Percentiles rank a stretch among this genome's conserved stretches.
Conservation (phyloP, 2,329 filamentous ascomycete species). For the Lachnellula suecica region DNA sequence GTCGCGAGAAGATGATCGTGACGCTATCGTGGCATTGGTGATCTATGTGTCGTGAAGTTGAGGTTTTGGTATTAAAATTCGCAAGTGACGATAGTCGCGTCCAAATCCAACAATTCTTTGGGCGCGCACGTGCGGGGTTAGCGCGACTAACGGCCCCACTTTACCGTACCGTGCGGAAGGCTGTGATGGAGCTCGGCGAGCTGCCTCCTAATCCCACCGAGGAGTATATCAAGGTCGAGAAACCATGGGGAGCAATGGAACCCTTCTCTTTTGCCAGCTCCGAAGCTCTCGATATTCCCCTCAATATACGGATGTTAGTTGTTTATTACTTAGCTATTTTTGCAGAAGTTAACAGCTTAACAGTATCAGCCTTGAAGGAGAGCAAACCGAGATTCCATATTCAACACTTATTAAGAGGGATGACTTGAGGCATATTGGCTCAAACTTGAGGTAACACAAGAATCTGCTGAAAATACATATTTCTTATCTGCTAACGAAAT, state of each 20-base stretch:
- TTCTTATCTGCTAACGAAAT: constrained; percentile 24
- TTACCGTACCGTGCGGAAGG: not conserved
- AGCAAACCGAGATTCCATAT: constrained; percentile 70
- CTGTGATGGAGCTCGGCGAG: not conserved
- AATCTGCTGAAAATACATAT: not conserved
- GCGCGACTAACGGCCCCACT: too few species aligned
- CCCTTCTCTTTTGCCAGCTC: constrained; percentile 94
- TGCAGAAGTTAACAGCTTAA: constrained; percentile 31
- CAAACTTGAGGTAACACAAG: constrained; percentile 68
- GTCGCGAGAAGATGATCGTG: too few species aligned
- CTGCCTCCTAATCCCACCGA: not conserved
- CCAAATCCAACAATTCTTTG: not conserved
- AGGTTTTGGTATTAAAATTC: not conserved
- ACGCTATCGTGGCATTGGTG: not conserved
- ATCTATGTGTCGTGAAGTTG: not conserved
- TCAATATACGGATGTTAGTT: constrained; percentile 62
- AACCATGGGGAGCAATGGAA: constrained; percentile 62
- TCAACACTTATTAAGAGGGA: constrained; percentile 78
- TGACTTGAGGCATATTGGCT: constrained; percentile 83
- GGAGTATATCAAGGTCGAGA: not conserved
- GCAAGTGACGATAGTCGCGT: not conserved
- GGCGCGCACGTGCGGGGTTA: too few species aligned
- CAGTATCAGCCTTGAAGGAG: constrained; percentile 75
- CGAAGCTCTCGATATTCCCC: constrained; percentile 74
- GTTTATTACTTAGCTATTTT: not conserved